Percentiles rank a stretch among this genome's conserved stretches.
These are phyloP conservation scores for Komagataella ulmi DNA, from an alignment of 805 yeast species.

Conservation along the genomic window DNA sequence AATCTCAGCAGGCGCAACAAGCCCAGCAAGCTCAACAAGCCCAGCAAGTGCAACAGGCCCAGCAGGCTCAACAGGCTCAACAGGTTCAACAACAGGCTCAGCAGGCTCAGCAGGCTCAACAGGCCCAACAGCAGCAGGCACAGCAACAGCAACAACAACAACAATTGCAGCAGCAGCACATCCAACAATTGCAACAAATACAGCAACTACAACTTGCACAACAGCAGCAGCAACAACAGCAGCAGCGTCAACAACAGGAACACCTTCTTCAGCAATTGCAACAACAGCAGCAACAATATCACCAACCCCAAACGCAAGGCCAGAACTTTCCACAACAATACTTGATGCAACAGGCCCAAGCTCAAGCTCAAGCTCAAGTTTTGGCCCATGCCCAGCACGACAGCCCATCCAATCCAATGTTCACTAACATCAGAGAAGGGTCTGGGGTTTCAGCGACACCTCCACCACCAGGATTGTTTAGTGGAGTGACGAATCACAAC, in stretches of 20 bases:
- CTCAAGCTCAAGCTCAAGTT: slow-evolving; percentile 9
- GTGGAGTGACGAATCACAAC: slow-evolving; percentile 4
- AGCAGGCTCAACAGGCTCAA: neutral
- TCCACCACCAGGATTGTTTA: slow-evolving; percentile 64
- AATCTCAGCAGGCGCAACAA: slow-evolving; percentile 5
- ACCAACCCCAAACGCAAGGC: slow-evolving; percentile 10
- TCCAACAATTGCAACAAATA: slow-evolving; percentile 16
- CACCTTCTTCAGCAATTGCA: slow-evolving; percentile 12
- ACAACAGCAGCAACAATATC: slow-evolving; percentile 18
- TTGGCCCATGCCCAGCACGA: slow-evolving; percentile 10
- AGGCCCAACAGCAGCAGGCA: neutral
- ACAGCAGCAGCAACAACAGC: slow-evolving; percentile 8
- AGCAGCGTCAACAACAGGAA: slow-evolving; percentile 8
- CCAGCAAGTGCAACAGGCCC: neutral
- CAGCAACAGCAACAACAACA: slow-evolving; percentile 9
- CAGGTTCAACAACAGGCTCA: slow-evolving; percentile 1
- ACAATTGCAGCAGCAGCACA: slow-evolving; percentile 11
- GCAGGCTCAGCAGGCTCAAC: neutral
- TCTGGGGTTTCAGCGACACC: slow-evolving; percentile 32
- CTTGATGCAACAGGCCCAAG: slow-evolving; percentile 5
- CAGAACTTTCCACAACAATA: neutral
- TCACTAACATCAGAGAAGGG: slow-evolving; percentile 19
- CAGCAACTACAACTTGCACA: slow-evolving; percentile 10
- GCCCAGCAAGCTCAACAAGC: slow-evolving; percentile 3
- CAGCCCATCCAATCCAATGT: neutral